Base-by-base conservation (phyloP, 257 asterid genomes). In the Solanum ahanhuiri region DNA sequence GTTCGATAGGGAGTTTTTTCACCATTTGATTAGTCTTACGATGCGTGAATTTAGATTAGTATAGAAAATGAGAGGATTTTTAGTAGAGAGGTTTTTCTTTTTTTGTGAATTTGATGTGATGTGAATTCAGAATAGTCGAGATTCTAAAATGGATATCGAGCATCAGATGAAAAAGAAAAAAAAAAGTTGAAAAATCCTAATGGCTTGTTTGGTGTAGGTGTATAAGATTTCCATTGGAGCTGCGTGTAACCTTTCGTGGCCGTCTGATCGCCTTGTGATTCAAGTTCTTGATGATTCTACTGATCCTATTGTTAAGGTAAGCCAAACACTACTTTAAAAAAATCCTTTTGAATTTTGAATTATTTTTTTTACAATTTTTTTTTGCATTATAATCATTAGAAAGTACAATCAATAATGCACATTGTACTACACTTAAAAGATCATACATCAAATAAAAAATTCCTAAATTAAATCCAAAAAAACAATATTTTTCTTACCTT, bases 221-320 rank as follows among this genome's bases (percentile, higher is more conserved):
- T 94, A 95, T 86, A 94, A 95, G 98, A 92, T 96, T 93, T 96
- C 98, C 85, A 96, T 96, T 88, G 99, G 99, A 58, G 99, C 99
- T 79, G 98, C 98, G 82, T 96, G 98, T 87, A 96, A 96, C 86
- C 97, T 96, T 69, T 92, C 98, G 2, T 96, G 99, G 99, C 99
- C 99, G 51, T 88, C 97, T 3, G 98, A 95, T 92, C 94, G 98
- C 86, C 90, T 96, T 22, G 98, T 96, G 85, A 95, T 96, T 91
- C 99, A 96, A 90, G 99, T 96, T 8, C 92, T 96, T 77, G 98
- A 95, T 87, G 99, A 96, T 87, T 96, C 99, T 8, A 96, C 98
- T 9, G 99, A 96, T 82, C 91, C 90, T 9, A 5, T 89, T 5
- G 87, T 93, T 87, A 95, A 95, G 98, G 98, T 94, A 92, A 20